Percentiles rank a stretch among this genome's conserved stretches.
phyloP scores from a whole-genome alignment of 345 rosid genomes.

The Salix dunnii region DNA sequence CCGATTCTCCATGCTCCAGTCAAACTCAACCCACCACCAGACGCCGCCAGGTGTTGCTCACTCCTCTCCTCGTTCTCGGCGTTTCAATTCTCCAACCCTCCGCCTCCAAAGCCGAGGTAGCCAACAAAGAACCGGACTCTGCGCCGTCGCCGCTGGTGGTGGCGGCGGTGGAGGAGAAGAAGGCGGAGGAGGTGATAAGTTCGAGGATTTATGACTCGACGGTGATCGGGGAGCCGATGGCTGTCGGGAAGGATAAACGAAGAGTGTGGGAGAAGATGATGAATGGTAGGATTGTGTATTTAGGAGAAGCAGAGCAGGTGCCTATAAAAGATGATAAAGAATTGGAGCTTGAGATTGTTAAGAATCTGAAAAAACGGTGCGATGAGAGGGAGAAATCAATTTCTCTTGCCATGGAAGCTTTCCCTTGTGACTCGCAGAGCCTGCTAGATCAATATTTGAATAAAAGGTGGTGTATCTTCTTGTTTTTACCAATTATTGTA shows the following conservation, averaged over 20 bases:
- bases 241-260: conserved; percentile 72
- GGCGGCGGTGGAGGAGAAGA: conserved; percentile 15
- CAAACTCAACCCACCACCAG: conserved; percentile 11
- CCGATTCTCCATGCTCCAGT: neutral
- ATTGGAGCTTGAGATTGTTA: conserved; percentile 70
- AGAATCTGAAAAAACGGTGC: conserved; percentile 56
- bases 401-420: conserved; percentile 74
- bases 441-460: conserved; percentile 58
- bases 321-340: conserved; percentile 73
- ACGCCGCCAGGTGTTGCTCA: conserved; percentile 41
- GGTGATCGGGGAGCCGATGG: conserved; percentile 88
- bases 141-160: conserved; percentile 20
- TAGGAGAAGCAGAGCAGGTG: conserved; percentile 90
- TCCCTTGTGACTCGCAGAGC: conserved; percentile 66
- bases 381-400: conserved; percentile 48
- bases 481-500: too few relatives aligned
- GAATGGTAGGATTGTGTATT: conserved; percentile 72
- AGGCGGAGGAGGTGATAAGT: conserved; percentile 28
- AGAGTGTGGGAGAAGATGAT: conserved; percentile 84
- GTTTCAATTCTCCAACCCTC: conserved; percentile 18
- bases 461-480: conserved; percentile 38
- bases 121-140: conserved; percentile 1
- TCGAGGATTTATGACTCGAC: conserved; percentile 85
- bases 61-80: conserved; percentile 41
- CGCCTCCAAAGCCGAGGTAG: conserved; percentile 21